Percentiles rank a stretch among this genome's conserved stretches.
phyloP scores from a whole-genome alignment of 225 moss, liverwort and hornwort species.

The Marchantia polymorpha region DNA sequence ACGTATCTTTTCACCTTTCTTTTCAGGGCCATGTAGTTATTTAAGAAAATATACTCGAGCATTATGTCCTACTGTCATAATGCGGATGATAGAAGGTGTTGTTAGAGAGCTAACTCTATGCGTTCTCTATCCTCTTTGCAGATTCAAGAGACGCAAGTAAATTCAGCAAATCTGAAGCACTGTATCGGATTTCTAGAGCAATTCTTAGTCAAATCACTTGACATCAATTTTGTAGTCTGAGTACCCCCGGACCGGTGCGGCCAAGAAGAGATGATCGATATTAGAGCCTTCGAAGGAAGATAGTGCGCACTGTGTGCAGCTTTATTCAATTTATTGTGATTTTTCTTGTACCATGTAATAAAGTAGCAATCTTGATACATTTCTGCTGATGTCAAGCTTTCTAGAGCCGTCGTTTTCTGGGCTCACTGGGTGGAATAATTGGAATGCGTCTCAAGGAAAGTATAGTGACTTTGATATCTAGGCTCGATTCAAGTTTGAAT shows the following conservation, averaged over 20 bases:
- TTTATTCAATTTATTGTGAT: background rate
- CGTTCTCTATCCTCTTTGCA: background rate
- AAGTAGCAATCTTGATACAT: background rate
- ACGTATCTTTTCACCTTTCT: background rate
- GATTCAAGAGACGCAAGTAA: constrained; percentile 17
- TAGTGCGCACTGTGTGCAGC: background rate
- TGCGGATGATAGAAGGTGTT: background rate
- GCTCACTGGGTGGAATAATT: background rate
- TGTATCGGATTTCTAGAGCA: background rate
- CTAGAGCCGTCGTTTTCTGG: background rate
- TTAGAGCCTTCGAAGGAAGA: background rate
- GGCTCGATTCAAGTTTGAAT: no score
- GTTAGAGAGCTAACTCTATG: background rate
- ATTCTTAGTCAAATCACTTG: background rate
- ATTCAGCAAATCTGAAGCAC: background rate
- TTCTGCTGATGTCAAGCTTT: background rate
- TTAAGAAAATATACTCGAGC: no score
- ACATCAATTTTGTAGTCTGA: constrained; percentile 11
- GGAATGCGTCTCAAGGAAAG: background rate
- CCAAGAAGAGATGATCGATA: background rate
- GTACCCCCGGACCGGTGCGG: background rate
- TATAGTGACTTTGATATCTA: background rate
- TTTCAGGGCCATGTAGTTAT: no score
- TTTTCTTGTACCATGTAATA: constrained; percentile 3
- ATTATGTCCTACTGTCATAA: background rate